Base-by-base conservation (phyloP, 768 basidiomycete genomes). In the Phlebiopsis gigantea region DNA sequence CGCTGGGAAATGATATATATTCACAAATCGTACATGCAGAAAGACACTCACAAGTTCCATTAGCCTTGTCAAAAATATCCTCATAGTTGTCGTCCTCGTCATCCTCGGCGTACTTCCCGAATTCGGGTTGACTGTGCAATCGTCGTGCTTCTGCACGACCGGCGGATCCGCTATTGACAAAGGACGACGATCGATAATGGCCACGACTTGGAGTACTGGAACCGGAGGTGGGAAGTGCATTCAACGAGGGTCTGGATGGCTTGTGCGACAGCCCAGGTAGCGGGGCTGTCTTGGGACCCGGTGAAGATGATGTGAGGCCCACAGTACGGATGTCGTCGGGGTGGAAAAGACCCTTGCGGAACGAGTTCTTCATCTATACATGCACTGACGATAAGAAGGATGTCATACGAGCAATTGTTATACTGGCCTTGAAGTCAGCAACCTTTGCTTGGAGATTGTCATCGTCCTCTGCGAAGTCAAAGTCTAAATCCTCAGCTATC, bases 21-120 rank as follows among this genome's bases (percentile, higher is more conserved):
- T n/a, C n/a, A n/a, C n/a, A n/a, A n/a, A n/a, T n/a, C n/a, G n/a
- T n/a, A n/a, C n/a, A n/a, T n/a, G n/a, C n/a, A n/a, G n/a, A n/a
- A n/a, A 15, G 5, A 0, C n/a, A 75, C 87, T 70, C 59, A 89
- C 90, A 75, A 10, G 79, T 76, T 24, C 82, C 81, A 59, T 80
- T 87, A 19, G 76, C 78, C 69, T 90, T 91, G 57, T 83, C 93
- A 70, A 98, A 96, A 9, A 98, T 85, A 68, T 97, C 96, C 46
- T 96, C 93, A 65, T 97, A 98, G n/a, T n/a, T n/a, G 67, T 98
- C 93, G 65, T 98, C 87, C 4, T 83, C 90, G 25, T 97, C 91
- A 8, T 83, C 84, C 71, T 96, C 93, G 5, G 90, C 76, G 69
- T 96, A 97, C 68, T 93, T 93, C 21, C 80, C 81, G 60, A 96